A percentile compares a stretch with the other conserved stretches of the same genome.
phyloP scores from a whole-genome alignment of 192 early-diverging fungal species.

The Podila epicladia region DNA sequence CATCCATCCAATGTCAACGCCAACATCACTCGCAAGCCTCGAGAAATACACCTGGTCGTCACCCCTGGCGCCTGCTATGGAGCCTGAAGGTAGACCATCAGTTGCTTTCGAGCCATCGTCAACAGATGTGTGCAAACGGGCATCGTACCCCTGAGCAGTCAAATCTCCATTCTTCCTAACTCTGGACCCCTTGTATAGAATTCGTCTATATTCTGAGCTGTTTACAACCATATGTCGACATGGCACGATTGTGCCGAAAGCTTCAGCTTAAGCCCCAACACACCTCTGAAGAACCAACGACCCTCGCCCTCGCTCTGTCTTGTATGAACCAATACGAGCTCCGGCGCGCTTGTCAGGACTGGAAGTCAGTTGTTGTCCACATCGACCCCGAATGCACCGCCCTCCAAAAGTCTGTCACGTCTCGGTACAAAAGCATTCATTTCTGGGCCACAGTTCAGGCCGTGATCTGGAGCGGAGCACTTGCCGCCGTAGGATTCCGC shows the following conservation, averaged over 20 bases:
- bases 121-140: background rate
- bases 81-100: slow-evolving; percentile 38
- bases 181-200: slow-evolving; percentile 10
- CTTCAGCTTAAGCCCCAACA: slow-evolving; percentile 3
- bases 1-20: slow-evolving; percentile 13
- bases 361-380: slow-evolving; percentile 43
- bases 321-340: slow-evolving; percentile 52
- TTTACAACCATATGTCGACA: slow-evolving; percentile 42
- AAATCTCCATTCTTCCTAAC: background rate
- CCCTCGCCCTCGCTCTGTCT: slow-evolving; percentile 26
- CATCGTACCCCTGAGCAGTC: background rate
- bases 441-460: slow-evolving; percentile 32
- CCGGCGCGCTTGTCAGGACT: slow-evolving; percentile 36
- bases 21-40: slow-evolving; percentile 38
- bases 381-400: slow-evolving; percentile 48
- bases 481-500: slow-evolving; percentile 15
- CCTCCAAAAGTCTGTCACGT: slow-evolving; percentile 24
- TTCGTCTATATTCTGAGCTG: slow-evolving; percentile 46
- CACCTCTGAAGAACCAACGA: background rate
- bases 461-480: slow-evolving; percentile 16
- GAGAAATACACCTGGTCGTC: slow-evolving; percentile 41
- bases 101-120: background rate
- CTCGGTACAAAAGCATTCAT: slow-evolving; percentile 16
- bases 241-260: slow-evolving; percentile 32
- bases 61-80: slow-evolving; percentile 32